Base-by-base conservation (phyloP, 2,329 filamentous ascomycete species). In the Dothistroma pini region DNA sequence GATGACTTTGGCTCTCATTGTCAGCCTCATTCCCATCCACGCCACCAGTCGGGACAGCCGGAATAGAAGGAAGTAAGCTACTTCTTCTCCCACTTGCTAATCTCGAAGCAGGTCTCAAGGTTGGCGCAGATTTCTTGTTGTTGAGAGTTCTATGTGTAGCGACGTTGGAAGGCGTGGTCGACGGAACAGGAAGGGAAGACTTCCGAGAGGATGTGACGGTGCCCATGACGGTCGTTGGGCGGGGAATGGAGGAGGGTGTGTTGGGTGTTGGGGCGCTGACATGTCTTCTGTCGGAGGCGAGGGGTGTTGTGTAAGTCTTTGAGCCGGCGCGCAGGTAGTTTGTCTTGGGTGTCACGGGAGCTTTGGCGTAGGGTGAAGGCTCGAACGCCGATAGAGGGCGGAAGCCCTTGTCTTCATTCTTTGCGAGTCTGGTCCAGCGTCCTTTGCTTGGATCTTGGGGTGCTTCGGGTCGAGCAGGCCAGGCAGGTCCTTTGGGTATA, bases 331-430 rank as follows among this genome's bases (percentile, higher is more conserved):
- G 61, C 11, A 70, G 62, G 63, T 65, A 70, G 59, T 68, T 66
- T 29, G 63, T 66, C 61, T 72, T 71, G 19, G 70, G 69, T 8
- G 69, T 69, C 11, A 71, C 63, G 8, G 71, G 67, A 11, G 64
- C 56, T 57, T 73, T 75, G 14, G 72, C 71, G 56, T 75, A 74
- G 1, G 70, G 69, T 4, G 70, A 71, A 19, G 74, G 73, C 59
- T 75, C 73, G 48, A 69, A 68, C 1, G 69, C 66, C 7, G 72
- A 71, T 2, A 74, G 66, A 44, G 74, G 73, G 0, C 70, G 63
- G 59, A 73, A 74, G 50, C 72, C 70, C 29, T 66, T 67, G 41
- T 61, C 58, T 19, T 69, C 60, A 6, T 57, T 34, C 57, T 68
- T 73, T 34, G 58, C 60, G 4, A 61, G 58, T 22, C 47, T 62